Conservation (phyloP, 2,329 filamentous ascomycete genomes). For the Malbranchea cinnamomea region DNA sequence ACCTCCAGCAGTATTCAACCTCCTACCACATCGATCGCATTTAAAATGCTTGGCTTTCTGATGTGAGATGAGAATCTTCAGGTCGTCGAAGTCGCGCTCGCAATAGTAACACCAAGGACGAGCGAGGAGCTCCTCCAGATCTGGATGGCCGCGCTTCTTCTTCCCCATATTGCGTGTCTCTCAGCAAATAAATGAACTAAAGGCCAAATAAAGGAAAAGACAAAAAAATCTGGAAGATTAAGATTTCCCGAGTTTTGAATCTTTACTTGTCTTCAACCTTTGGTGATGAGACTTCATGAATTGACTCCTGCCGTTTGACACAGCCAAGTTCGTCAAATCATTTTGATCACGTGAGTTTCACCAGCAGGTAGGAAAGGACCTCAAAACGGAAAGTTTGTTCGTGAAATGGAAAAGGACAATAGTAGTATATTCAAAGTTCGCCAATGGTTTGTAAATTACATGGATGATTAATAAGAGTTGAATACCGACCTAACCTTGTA, state of each 20-base stretch:
- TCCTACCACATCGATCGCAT: conserved; percentile 75
- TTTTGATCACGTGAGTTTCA: too few species aligned
- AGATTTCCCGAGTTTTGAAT: too few species aligned
- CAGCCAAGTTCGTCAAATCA: too few species aligned
- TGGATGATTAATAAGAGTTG: background rate
- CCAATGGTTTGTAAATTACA: background rate
- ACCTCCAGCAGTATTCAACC: conserved; percentile 92
- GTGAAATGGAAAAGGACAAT: background rate
- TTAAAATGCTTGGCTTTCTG: conserved; percentile 99
- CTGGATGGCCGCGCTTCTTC: conserved; percentile 75
- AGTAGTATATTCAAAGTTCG: background rate
- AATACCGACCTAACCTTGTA: background rate
- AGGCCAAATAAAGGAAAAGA: background rate
- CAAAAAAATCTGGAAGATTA: too few species aligned
- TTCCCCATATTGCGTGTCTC: conserved; percentile 52
- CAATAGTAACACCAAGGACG: conserved; percentile 98
- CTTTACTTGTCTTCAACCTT: too few species aligned
- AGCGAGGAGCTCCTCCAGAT: conserved; percentile 73
- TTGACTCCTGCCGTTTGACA: too few species aligned
- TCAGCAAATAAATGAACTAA: conserved; percentile 3
- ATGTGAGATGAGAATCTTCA: conserved; percentile 91
- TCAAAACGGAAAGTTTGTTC: too few species aligned
- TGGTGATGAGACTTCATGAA: too few species aligned
- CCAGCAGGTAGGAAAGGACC: too few species aligned
- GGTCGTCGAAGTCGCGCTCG: conserved; percentile 95